Conservation (phyloP, 306 rosid genomes). For the Canavalia ensiformis region DNA sequence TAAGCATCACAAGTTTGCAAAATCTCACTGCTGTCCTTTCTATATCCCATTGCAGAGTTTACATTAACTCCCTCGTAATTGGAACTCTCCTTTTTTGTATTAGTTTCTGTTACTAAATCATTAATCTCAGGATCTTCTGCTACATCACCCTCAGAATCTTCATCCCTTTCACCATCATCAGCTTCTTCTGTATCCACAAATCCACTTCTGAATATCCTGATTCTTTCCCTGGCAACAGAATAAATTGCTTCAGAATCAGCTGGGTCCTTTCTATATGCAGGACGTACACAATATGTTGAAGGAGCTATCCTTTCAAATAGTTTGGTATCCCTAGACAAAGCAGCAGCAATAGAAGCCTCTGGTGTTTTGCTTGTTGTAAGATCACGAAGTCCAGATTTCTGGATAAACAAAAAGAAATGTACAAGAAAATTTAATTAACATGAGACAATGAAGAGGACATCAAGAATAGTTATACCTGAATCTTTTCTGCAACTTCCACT, state of each 20-base stretch:
- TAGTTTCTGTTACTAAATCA: slow-evolving; percentile 63
- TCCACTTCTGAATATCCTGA: slow-evolving; percentile 63
- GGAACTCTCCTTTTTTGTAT: slow-evolving; percentile 44
- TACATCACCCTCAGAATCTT: slow-evolving; percentile 72
- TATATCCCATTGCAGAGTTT: slow-evolving; percentile 42
- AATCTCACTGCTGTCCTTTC: slow-evolving; percentile 44
- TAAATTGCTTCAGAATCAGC: slow-evolving; percentile 71
- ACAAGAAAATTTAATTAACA: slow-evolving; percentile 30
- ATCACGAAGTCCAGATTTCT: slow-evolving; percentile 92
- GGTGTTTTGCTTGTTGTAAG: slow-evolving; percentile 86
- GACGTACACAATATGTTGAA: slow-evolving; percentile 77
- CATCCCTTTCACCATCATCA: slow-evolving; percentile 77
- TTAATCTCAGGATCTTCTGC: slow-evolving; percentile 70
- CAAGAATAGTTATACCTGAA: slow-evolving; percentile 65
- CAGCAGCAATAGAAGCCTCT: slow-evolving; percentile 83
- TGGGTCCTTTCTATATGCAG: slow-evolving; percentile 75
- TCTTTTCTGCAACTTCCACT: slow-evolving; percentile 80
- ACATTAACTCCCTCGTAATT: slow-evolving; percentile 48
- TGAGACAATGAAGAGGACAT: slow-evolving; percentile 1
- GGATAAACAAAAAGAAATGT: slow-evolving; percentile 25
- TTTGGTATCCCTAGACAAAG: slow-evolving; percentile 85
- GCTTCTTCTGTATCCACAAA: slow-evolving; percentile 63
- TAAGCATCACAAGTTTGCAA: slow-evolving; percentile 50
- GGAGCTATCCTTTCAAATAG: slow-evolving; percentile 90
- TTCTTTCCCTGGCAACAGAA: slow-evolving; percentile 76